These are phyloP conservation scores for Acer negundo DNA, from an alignment of 345 rosid species.

Conservation along the genomic window DNA sequence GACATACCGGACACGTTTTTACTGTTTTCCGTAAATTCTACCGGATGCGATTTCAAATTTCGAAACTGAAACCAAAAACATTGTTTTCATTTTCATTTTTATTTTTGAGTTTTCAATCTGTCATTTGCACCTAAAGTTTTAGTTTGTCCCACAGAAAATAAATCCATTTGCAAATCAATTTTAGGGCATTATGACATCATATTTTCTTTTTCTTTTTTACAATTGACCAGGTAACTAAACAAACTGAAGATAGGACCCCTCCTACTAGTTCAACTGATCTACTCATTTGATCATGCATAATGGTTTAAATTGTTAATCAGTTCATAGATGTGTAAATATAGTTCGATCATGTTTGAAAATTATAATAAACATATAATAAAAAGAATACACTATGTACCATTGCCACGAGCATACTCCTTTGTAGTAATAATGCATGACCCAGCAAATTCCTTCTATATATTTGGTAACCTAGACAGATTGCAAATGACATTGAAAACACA, in stretches of 20 bases:
- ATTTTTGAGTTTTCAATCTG: no score
- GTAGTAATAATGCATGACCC: constrained; percentile 52
- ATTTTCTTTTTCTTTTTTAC: not conserved
- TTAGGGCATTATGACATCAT: not conserved
- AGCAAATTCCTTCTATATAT: constrained; percentile 44
- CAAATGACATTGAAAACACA: not conserved
- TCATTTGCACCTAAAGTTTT: not conserved
- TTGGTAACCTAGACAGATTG: constrained; percentile 24
- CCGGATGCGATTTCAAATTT: no score
- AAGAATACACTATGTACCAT: constrained; percentile 25
- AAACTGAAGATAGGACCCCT: not conserved
- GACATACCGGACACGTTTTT: no score
- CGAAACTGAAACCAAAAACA: no score
- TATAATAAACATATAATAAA: not conserved
- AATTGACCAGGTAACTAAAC: not conserved
- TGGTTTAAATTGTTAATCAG: not conserved
- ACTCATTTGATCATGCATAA: not conserved
- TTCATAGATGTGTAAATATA: no score
- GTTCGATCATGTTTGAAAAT: not conserved
- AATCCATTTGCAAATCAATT: not conserved
- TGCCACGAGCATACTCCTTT: constrained; percentile 55
- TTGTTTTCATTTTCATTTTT: no score
- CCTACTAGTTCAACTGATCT: not conserved
- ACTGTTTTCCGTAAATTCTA: no score
- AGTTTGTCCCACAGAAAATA: not conserved